Evolutionary conservation across 495 filamentous ascomycete genomes (phyloP).

Genomic region (Tuber magnatum): DNA sequence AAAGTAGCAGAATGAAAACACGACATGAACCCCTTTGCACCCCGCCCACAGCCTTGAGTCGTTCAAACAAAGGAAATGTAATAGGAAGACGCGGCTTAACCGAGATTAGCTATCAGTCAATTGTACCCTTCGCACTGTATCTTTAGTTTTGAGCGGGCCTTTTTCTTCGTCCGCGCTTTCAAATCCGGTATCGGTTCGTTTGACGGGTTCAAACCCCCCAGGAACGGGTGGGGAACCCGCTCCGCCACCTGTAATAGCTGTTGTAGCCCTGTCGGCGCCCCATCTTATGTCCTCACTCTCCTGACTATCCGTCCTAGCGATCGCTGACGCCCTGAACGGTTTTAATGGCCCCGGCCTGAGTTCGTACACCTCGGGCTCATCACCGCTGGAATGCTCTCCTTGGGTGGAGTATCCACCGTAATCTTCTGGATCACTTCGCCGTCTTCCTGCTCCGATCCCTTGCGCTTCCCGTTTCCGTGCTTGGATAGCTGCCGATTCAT

Average conservation of each 20-base stretch:
- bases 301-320: constrained; percentile 21
- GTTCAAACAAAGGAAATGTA: background rate
- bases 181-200: constrained; percentile 21
- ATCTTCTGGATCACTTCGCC: constrained; percentile 18
- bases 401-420: constrained; percentile 18
- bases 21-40: background rate
- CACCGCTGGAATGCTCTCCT: constrained; percentile 14
- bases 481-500: constrained; percentile 36
- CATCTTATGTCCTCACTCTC: constrained; percentile 30
- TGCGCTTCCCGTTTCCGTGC: constrained; percentile 35
- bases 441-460: constrained; percentile 7
- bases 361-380: constrained; percentile 12
- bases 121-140: constrained; percentile 7
- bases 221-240: constrained; percentile 19
- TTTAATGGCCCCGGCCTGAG: constrained; percentile 13
- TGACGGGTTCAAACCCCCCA: constrained; percentile 26
- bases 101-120: background rate
- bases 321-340: constrained; percentile 6
- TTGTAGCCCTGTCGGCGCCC: constrained; percentile 27
- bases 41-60: background rate
- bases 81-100: background rate
- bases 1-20: background rate
- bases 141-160: background rate
- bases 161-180: constrained; percentile 17
- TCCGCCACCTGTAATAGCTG: constrained; percentile 31